Conservation (phyloP, 2,329 filamentous ascomycete genomes). For the Paramyrothecium roridum region DNA sequence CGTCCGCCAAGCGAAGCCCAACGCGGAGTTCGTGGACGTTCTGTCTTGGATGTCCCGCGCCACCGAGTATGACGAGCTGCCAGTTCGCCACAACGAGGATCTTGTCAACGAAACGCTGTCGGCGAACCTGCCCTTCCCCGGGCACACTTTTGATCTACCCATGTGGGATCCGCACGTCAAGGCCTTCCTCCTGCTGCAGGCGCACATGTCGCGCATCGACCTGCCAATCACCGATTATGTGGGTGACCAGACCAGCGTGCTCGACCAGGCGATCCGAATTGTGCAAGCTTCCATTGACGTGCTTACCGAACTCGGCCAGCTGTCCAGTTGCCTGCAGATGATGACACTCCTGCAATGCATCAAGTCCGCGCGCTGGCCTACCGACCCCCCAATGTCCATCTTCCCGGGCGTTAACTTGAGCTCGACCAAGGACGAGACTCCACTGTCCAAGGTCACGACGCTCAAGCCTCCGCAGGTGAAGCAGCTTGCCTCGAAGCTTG, state of each 20-base stretch:
- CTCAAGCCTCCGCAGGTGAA: conserved; percentile 30
- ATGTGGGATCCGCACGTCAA: conserved; percentile 99
- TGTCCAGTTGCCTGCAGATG: conserved; percentile 76
- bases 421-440: conserved; percentile 35
- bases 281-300: conserved; percentile 94
- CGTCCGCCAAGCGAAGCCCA: conserved; percentile 68
- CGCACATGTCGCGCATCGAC: conserved; percentile 89
- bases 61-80: conserved; percentile 94
- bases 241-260: conserved; percentile 82
- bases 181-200: conserved; percentile 87
- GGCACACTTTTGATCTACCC: conserved; percentile 65
- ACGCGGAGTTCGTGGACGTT: conserved; percentile 76
- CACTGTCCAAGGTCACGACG: conserved; percentile 40
- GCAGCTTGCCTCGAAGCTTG: conserved; percentile 47
- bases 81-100: conserved; percentile 97
- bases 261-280: conserved; percentile 96
- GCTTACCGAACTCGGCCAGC: conserved; percentile 80
- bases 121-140: conserved; percentile 67
- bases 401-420: conserved; percentile 65
- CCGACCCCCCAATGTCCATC: conserved; percentile 74
- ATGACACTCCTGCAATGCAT: conserved; percentile 85
- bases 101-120: conserved; percentile 92
- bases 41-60: conserved; percentile 91
- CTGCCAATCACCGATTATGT: conserved; percentile 97
- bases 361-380: conserved; percentile 89